Conservation (phyloP, 257 asterid genomes). For the Ligustrum vulgare region DNA sequence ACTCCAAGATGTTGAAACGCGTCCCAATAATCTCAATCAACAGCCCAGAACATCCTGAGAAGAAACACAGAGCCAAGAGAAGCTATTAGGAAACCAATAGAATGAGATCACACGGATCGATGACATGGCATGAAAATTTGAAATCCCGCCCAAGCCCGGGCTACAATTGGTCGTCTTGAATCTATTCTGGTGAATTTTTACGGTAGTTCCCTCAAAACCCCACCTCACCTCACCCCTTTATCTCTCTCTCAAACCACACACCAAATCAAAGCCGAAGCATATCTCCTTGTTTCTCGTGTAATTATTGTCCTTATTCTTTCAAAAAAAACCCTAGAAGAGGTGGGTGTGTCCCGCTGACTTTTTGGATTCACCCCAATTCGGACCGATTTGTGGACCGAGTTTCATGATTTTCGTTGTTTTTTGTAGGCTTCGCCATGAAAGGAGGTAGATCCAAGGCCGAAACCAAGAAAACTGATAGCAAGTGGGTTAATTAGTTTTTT, state of each 20-base stretch:
- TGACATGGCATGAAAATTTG: constrained; percentile 59
- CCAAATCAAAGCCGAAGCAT: constrained; percentile 37
- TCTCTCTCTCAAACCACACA: constrained; percentile 36
- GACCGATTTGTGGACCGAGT: constrained; percentile 31
- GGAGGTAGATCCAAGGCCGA: constrained; percentile 70
- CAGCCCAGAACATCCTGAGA: constrained; percentile 50
- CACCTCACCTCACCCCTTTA: constrained; percentile 8
- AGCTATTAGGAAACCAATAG: constrained; percentile 26
- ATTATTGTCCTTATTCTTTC: constrained; percentile 13
- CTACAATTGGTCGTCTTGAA: constrained; percentile 61
- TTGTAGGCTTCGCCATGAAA: constrained; percentile 56
- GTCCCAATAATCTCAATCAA: constrained; percentile 18
- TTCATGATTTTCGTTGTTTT: constrained; percentile 30
- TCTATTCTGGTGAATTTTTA: constrained; percentile 26
- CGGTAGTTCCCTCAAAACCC: constrained; percentile 53
- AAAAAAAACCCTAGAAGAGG: constrained; percentile 24
- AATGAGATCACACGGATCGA: constrained; percentile 39
- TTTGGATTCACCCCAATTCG: constrained; percentile 24
- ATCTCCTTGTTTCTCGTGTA: constrained; percentile 36
- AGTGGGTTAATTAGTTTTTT: constrained; percentile 38
- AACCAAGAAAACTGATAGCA: constrained; percentile 55
- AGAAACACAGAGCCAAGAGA: constrained; percentile 62
- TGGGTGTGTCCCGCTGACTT: constrained; percentile 28
- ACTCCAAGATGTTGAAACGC: constrained; percentile 39
- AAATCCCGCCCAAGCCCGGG: constrained; percentile 99